Conservation (phyloP, 1,284 basidiomycete species). For the Anthracocystis panici-leucophaei region DNA sequence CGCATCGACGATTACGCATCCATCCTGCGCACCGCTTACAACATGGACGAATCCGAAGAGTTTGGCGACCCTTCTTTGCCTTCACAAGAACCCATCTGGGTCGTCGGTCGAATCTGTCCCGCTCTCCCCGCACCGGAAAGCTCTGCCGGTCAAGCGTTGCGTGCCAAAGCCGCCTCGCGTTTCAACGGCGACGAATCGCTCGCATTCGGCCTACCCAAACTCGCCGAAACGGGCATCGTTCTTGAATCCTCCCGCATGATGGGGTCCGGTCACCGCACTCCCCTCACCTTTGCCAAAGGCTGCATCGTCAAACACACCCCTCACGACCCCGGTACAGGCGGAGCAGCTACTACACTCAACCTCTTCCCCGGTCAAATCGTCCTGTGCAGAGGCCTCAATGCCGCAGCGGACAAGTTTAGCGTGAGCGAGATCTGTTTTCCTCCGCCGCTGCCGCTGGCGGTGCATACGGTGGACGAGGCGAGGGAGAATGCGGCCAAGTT, state of each 20-base stretch:
- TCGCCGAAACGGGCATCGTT: slow-evolving; percentile 47
- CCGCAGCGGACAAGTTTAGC: slow-evolving; percentile 86
- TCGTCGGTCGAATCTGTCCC: slow-evolving; percentile 61
- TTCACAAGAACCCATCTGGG: slow-evolving; percentile 62
- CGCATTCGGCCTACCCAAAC: slow-evolving; percentile 31
- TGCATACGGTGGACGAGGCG: slow-evolving; percentile 47
- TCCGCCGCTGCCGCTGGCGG: slow-evolving; percentile 60
- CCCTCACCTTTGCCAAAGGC: slow-evolving; percentile 44
- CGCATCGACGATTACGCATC: slow-evolving; percentile 59
- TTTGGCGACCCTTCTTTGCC: slow-evolving; percentile 60
- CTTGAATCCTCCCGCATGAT: slow-evolving; percentile 60
- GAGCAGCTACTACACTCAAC: slow-evolving; percentile 70
- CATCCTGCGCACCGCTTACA: slow-evolving; percentile 53
- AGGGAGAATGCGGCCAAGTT: slow-evolving; percentile 36
- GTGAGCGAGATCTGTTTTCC: slow-evolving; percentile 82
- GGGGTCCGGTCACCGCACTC: slow-evolving; percentile 60
- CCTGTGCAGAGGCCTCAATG: slow-evolving; percentile 89
- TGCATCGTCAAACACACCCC: slow-evolving; percentile 55
- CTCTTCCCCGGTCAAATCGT: slow-evolving; percentile 91
- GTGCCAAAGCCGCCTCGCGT: slow-evolving; percentile 8
- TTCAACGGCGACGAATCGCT: slow-evolving; percentile 1
- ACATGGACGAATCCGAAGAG: slow-evolving; percentile 41
- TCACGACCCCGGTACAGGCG: slow-evolving; percentile 33
- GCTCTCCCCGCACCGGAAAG: slow-evolving; percentile 25
- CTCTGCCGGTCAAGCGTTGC: slow-evolving; percentile 20